A percentile compares a stretch with the other conserved stretches of the same genome.
These are phyloP conservation scores for Vicia sativa DNA, from an alignment of 306 rosid species.

Conservation along the genomic window DNA sequence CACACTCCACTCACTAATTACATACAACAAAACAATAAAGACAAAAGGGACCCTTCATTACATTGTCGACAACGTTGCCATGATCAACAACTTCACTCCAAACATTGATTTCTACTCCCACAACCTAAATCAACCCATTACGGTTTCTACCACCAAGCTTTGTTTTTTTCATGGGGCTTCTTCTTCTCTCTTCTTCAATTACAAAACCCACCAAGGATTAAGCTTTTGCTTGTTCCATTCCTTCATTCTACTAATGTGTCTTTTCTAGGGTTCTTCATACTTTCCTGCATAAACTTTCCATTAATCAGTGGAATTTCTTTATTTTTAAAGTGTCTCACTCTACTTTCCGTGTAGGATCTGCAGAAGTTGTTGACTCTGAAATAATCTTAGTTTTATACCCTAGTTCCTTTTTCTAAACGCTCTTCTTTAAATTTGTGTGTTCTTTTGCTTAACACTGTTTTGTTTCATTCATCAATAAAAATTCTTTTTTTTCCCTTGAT, in stretches of 20 bases:
- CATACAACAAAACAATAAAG: slow-evolving; percentile 69
- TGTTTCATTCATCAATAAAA: too few species aligned
- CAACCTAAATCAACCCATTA: slow-evolving; percentile 31
- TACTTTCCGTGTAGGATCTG: slow-evolving; percentile 43
- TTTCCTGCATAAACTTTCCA: slow-evolving; percentile 2
- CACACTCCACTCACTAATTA: slow-evolving; percentile 60
- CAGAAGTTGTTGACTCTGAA: slow-evolving; percentile 39
- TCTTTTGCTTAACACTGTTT: too few species aligned
- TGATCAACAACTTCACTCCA: slow-evolving; percentile 47
- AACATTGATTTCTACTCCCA: slow-evolving; percentile 42
- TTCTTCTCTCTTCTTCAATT: slow-evolving; percentile 47
- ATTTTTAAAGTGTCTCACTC: slow-evolving; percentile 11
- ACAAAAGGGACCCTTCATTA: slow-evolving; percentile 67
- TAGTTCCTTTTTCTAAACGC: too few species aligned
- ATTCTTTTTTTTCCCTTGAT: too few species aligned
- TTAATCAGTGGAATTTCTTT: slow-evolving; percentile 6
- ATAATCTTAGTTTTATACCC: slow-evolving; percentile 14
- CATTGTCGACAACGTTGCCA: slow-evolving; percentile 73
- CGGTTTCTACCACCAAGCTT: slow-evolving; percentile 38
- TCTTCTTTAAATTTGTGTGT: too few species aligned
- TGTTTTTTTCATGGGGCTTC: slow-evolving; percentile 46
- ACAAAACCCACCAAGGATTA: slow-evolving; percentile 52
- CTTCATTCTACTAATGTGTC: slow-evolving; percentile 24
- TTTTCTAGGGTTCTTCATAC: slow-evolving; percentile 42
- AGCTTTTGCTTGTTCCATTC: slow-evolving; percentile 32